phyloP scores from a whole-genome alignment of 2,329 filamentous ascomycete genomes.

The Paramyrothecium roridum region DNA sequence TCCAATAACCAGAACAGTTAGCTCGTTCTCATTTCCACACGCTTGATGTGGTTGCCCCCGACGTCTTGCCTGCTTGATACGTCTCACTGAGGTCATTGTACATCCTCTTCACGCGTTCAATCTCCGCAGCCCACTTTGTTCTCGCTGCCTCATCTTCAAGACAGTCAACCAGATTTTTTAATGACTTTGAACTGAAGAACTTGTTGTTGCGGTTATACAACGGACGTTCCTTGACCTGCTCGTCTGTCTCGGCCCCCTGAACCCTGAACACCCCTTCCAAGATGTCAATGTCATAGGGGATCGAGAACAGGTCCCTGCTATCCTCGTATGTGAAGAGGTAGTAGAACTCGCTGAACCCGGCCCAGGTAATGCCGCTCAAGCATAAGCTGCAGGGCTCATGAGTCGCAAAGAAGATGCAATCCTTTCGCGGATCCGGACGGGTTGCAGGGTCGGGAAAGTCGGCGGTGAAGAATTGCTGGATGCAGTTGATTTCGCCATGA shows the following conservation, averaged over 20 bases:
- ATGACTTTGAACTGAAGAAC: constrained; percentile 46
- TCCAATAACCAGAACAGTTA: too few relatives aligned
- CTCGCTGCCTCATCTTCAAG: constrained; percentile 31
- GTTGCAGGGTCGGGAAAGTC: constrained; percentile 27
- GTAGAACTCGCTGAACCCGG: constrained; percentile 53
- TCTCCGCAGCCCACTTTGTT: constrained; percentile 32
- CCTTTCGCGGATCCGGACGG: constrained; percentile 34
- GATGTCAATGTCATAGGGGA: constrained; percentile 57
- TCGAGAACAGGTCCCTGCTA: constrained; percentile 51
- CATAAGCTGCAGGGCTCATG: constrained; percentile 59
- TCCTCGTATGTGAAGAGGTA: constrained; percentile 60
- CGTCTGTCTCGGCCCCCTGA: constrained; percentile 33
- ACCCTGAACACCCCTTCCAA: constrained; percentile 53
- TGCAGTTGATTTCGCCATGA: constrained; percentile 60
- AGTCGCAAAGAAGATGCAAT: constrained; percentile 56
- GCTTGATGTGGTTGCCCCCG: constrained; percentile 40
- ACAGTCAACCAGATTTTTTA: constrained; percentile 35
- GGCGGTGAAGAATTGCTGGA: constrained; percentile 51
- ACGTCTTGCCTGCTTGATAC: constrained; percentile 45
- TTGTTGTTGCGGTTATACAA: constrained; percentile 55
- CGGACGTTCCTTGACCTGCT: constrained; percentile 31
- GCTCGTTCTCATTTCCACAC: constrained; percentile 45
- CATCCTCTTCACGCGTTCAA: constrained; percentile 44
- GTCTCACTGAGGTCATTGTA: constrained; percentile 44
- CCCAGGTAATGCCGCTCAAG: constrained; percentile 55